Evolutionary conservation across 2,329 filamentous ascomycete genomes (phyloP).

Genomic region (Pseudocercospora cruenta): DNA sequence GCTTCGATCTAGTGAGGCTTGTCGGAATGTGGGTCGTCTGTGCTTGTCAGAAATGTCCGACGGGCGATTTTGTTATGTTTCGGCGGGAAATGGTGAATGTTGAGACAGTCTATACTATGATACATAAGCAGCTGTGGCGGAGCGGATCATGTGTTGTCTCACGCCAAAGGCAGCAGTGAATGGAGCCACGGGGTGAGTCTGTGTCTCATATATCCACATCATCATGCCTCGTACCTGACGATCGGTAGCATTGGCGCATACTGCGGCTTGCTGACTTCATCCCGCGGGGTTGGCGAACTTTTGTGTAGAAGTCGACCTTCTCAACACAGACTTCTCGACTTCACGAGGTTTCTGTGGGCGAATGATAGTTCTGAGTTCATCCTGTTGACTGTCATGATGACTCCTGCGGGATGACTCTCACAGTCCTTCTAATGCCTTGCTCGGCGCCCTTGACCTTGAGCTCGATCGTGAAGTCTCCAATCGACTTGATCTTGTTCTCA

Average conservation of each 20-base stretch:
- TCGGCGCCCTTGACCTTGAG: constrained; percentile 55
- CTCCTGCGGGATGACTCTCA: constrained; percentile 47
- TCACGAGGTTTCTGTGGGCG: background rate
- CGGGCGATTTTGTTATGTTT: background rate
- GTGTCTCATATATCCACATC: constrained; percentile 4
- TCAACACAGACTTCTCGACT: background rate
- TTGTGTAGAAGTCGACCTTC: background rate
- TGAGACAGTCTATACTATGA: constrained; percentile 2
- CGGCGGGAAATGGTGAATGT: background rate
- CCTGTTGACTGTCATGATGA: background rate
- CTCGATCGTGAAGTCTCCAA: constrained; percentile 58
- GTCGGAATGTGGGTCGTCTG: background rate
- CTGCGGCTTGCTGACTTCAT: background rate
- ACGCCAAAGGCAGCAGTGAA: constrained; percentile 5
- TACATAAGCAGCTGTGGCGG: constrained; percentile 8
- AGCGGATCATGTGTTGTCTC: constrained; percentile 6
- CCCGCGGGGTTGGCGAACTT: constrained; percentile 1
- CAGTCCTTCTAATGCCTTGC: constrained; percentile 45
- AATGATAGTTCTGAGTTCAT: background rate
- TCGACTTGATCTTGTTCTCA: constrained; percentile 51
- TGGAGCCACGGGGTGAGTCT: background rate
- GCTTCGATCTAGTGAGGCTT: background rate
- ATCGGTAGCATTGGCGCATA: constrained; percentile 1
- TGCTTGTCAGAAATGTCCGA: background rate
- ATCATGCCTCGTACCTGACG: constrained; percentile 3